Evolutionary conservation across 2,329 filamentous ascomycete species (phyloP).

Genomic region (Cordyceps cateniannulata): DNA sequence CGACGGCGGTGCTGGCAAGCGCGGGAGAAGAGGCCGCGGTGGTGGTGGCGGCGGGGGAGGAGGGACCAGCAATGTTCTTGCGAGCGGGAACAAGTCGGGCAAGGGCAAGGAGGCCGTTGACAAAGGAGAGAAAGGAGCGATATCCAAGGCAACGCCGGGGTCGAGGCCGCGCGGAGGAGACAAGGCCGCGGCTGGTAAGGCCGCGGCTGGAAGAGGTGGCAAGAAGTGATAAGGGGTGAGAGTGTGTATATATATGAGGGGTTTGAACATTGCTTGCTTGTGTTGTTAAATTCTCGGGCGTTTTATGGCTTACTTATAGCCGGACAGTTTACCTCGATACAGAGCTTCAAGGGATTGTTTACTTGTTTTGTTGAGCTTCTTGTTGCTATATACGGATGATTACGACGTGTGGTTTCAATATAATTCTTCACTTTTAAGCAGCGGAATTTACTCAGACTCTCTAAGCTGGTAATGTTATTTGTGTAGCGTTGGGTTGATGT

Average conservation of each 20-base stretch:
- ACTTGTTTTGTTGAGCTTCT: not conserved
- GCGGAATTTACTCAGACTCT: not conserved
- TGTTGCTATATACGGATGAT: not conserved
- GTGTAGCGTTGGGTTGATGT: not conserved
- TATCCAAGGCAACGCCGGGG: not conserved
- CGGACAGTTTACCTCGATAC: not conserved
- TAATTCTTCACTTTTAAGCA: not conserved
- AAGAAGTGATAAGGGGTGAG: not conserved
- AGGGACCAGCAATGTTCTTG: not conserved
- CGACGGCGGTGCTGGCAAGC: slow-evolving; percentile 21
- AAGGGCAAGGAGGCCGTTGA: slow-evolving; percentile 1
- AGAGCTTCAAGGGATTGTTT: not conserved
- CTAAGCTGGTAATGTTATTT: too few relatives aligned
- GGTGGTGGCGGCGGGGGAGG: slow-evolving; percentile 14
- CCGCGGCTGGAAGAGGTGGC: not conserved
- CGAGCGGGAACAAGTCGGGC: not conserved
- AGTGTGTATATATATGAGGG: not conserved
- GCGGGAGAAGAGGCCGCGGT: slow-evolving; percentile 22
- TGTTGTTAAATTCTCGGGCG: not conserved
- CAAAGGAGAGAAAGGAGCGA: not conserved
- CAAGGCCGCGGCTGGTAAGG: not conserved
- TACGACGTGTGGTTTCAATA: not conserved
- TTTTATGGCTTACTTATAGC: not conserved
- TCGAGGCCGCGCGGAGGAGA: not conserved
- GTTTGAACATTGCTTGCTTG: not conserved